Evolutionary conservation across 2,329 filamentous ascomycete genomes (phyloP).

Genomic region (Penicillium polonicum): DNA sequence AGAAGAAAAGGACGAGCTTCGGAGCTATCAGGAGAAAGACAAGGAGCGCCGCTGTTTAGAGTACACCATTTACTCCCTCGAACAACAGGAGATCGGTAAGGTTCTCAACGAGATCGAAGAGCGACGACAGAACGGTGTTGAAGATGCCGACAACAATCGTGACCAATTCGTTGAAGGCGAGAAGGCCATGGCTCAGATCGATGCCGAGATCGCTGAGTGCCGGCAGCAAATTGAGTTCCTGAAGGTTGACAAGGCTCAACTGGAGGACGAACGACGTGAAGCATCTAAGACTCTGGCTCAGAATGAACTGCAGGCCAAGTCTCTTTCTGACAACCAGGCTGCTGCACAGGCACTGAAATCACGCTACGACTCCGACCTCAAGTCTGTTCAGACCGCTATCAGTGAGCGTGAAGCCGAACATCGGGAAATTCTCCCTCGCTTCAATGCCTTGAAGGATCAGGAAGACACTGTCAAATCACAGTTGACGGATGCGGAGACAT

Average conservation of each 20-base stretch:
- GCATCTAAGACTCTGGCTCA: conserved; percentile 77
- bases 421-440: conserved; percentile 70
- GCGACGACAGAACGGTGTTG: conserved; percentile 75
- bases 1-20: conserved; percentile 94
- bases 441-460: conserved; percentile 68
- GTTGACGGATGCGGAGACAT: conserved; percentile 72
- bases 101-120: conserved; percentile 81
- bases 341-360: conserved; percentile 70
- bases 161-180: conserved; percentile 75
- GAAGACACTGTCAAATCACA: conserved; percentile 70
- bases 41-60: conserved; percentile 87
- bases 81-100: conserved; percentile 75
- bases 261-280: conserved; percentile 86
- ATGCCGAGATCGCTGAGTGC: conserved; percentile 74
- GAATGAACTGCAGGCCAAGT: conserved; percentile 79
- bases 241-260: conserved; percentile 77
- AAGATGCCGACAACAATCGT: conserved; percentile 78
- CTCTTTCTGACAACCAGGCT: conserved; percentile 77
- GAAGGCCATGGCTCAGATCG: conserved; percentile 72
- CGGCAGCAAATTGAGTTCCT: conserved; percentile 82
- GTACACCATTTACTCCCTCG: conserved; percentile 89
- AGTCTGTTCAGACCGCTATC: conserved; percentile 71
- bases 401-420: conserved; percentile 74
- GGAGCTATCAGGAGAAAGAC: conserved; percentile 92
- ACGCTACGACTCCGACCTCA: conserved; percentile 70